Evolutionary conservation across 768 basidiomycete species (phyloP), one percentile per base, ranked within the genome.

Genomic region (Paxillus rubicundulus): DNA sequence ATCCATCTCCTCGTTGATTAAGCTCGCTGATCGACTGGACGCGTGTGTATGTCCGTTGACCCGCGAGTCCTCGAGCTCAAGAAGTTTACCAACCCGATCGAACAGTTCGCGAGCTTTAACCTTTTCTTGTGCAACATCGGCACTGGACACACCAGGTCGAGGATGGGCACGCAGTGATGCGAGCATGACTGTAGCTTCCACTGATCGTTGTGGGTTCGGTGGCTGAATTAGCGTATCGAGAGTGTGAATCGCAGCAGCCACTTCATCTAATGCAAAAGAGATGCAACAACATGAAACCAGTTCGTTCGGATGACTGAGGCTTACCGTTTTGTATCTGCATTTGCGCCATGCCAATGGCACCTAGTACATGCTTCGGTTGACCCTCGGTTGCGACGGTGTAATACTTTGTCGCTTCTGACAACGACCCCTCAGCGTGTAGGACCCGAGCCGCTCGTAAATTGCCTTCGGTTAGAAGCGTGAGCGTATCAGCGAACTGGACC

Each of bases 401-500:
- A 66, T 89, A 85, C 49, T 79, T 81, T 21, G 78, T 81, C 2
- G 92, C 92, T 40, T 86, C 83, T 7, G 67, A 62, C n/a, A 77
- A 61, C 1, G 75, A 75, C 1, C 86, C 88, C 61, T 88, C 82
- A 2, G 83, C 82, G 59, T 95, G 92, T 13, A 84, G 78, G 3
- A 89, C 85, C 16, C 92, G 82, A 2, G 86, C 96, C 13, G 94
- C 85, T 30, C 88, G 80, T 14, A 95, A 71, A 62, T 93, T 89
- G 3, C 93, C 88, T 61, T 97, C 95, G 1, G 90, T 87, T 27
- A 95, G 77, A 14, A 96, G 74, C 0, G 89, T 79, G 30, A 92
- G 75, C 0, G 89, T 92, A 61, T 98, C 96, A 0, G 95, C 89
- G 62, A 90, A 97, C 65, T 98, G 94, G 37, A 98, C 85, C 0